A percentile compares a stretch with the other conserved stretches of the same genome.
Conservation (phyloP, 1,284 basidiomycete genomes). For the Meira miltonrushii region DNA sequence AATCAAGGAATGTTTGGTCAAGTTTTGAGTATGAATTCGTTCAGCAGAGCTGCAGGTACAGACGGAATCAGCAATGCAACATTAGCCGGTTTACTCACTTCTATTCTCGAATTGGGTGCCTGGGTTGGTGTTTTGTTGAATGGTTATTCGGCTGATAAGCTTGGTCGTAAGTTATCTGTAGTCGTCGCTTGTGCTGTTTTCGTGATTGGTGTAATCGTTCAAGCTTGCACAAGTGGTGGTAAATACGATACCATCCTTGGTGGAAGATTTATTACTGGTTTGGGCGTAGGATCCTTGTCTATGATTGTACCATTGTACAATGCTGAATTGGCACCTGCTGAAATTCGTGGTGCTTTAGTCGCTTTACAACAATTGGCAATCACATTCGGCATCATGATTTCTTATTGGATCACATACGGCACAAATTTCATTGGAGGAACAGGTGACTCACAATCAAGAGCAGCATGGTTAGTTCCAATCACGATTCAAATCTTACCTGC, state of each 20-base stretch:
- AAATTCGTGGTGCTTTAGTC: constrained; percentile 72
- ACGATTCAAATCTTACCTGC: constrained; percentile 72
- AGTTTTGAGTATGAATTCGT: constrained; percentile 74
- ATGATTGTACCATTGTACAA: constrained; percentile 70
- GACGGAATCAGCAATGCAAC: constrained; percentile 69
- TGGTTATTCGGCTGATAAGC: constrained; percentile 65
- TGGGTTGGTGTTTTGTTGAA: constrained; percentile 65
- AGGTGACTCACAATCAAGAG: constrained; percentile 61
- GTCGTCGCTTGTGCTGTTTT: constrained; percentile 66
- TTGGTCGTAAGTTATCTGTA: constrained; percentile 65
- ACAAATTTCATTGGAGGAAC: constrained; percentile 60
- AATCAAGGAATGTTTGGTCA: constrained; percentile 59
- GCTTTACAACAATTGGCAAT: constrained; percentile 73
- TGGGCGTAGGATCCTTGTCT: constrained; percentile 73
- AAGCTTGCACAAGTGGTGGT: constrained; percentile 60
- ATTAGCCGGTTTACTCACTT: constrained; percentile 65
- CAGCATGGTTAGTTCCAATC: constrained; percentile 72
- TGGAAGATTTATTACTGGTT: constrained; percentile 67
- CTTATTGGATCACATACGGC: constrained; percentile 72
- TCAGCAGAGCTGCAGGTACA: constrained; percentile 63
- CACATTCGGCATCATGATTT: constrained; percentile 61
- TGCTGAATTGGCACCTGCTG: constrained; percentile 73
- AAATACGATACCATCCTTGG: constrained; percentile 61
- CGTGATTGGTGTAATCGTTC: constrained; percentile 65
- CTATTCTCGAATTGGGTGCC: constrained; percentile 70